These are phyloP conservation scores for Blastobotrys mokoenaii DNA, from an alignment of 805 yeast genomes.

Conservation along the genomic window DNA sequence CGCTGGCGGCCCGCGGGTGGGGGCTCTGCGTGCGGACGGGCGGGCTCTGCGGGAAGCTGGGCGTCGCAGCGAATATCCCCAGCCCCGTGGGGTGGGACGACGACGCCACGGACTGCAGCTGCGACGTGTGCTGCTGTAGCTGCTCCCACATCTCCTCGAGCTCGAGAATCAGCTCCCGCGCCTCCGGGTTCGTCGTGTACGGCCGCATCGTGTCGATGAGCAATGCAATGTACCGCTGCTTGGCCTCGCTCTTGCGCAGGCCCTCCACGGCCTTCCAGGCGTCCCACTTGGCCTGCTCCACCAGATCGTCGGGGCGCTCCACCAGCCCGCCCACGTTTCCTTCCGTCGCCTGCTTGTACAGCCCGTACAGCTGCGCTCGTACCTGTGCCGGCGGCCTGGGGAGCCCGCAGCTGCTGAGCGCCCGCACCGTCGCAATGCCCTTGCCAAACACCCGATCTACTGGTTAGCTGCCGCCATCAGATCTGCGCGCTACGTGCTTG, in stretches of 20 bases:
- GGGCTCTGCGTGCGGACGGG: too few species aligned
- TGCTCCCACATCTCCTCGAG: slow-evolving; percentile 63
- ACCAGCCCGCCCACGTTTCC: slow-evolving; percentile 69
- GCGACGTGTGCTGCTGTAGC: background rate
- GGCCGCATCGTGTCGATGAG: slow-evolving; percentile 65
- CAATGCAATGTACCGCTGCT: slow-evolving; percentile 56
- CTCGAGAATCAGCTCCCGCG: slow-evolving; percentile 56
- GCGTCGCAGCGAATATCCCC: too few species aligned
- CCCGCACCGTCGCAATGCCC: slow-evolving; percentile 71
- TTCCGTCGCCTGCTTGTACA: slow-evolving; percentile 84
- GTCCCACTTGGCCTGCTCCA: slow-evolving; percentile 55
- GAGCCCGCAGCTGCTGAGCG: slow-evolving; percentile 56
- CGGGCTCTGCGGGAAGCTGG: background rate
- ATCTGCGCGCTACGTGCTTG: too few species aligned
- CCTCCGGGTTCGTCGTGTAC: slow-evolving; percentile 58
- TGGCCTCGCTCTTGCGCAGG: slow-evolving; percentile 59
- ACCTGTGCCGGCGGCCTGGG: slow-evolving; percentile 72
- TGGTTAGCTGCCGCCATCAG: background rate
- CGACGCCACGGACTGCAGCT: slow-evolving; percentile 4
- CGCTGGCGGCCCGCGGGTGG: too few species aligned
- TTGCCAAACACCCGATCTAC: slow-evolving; percentile 70
- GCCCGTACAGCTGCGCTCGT: slow-evolving; percentile 64
- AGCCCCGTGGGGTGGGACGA: background rate
- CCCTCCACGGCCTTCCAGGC: slow-evolving; percentile 80
- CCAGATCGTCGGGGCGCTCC: slow-evolving; percentile 53